phyloP scores from a whole-genome alignment of 768 basidiomycete species.

The Termitomyces sp. region DNA sequence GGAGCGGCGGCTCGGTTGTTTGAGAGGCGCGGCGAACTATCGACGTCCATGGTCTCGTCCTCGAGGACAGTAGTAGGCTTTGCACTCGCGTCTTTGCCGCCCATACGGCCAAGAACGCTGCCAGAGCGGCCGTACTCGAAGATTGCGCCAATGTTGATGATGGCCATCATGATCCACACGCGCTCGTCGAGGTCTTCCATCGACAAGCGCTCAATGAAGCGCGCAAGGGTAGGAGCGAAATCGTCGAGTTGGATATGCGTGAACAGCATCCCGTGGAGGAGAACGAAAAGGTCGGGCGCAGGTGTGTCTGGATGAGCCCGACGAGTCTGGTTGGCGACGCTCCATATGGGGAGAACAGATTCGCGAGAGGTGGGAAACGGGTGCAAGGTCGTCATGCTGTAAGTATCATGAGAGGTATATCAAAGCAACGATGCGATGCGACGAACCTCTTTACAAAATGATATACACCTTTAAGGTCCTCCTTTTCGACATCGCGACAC shows the following conservation, averaged over 20 bases:
- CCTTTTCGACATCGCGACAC: slow-evolving; percentile 74
- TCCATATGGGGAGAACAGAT: slow-evolving; percentile 87
- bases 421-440: slow-evolving; percentile 8
- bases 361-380: slow-evolving; percentile 87
- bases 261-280: slow-evolving; percentile 96
- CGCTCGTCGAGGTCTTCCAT: slow-evolving; percentile 78
- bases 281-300: slow-evolving; percentile 77
- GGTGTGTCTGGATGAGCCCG: slow-evolving; percentile 70
- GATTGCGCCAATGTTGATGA: slow-evolving; percentile 74
- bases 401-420: not conserved
- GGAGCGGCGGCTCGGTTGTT: not conserved
- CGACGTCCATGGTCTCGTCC: slow-evolving; percentile 62
- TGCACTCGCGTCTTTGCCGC: slow-evolving; percentile 44
- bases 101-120: slow-evolving; percentile 62
- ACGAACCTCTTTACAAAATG: slow-evolving; percentile 92
- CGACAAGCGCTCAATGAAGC: slow-evolving; percentile 81
- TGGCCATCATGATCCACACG: slow-evolving; percentile 97
- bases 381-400: slow-evolving; percentile 87
- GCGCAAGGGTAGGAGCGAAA: slow-evolving; percentile 74
- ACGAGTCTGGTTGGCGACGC: slow-evolving; percentile 62
- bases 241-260: slow-evolving; percentile 94
- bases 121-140: slow-evolving; percentile 83
- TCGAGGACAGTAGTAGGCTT: slow-evolving; percentile 26
- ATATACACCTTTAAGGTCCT: slow-evolving; percentile 83
- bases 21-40: slow-evolving; percentile 27